Base-by-base conservation (phyloP, 768 basidiomycete species). In the Phlebiopsis flavidoalba region DNA sequence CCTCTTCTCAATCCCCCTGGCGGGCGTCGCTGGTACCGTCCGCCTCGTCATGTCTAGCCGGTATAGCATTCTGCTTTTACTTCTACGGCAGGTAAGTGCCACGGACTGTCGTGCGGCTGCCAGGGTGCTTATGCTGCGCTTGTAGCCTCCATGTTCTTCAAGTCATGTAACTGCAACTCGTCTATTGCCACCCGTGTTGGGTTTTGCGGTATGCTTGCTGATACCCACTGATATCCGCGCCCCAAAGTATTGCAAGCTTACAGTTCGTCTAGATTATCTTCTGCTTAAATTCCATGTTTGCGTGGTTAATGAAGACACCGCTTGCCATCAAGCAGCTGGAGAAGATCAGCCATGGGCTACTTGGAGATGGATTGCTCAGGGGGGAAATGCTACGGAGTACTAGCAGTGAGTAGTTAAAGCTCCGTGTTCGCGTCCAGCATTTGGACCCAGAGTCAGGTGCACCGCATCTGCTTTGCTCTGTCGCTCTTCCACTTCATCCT, bases 111-210 rank as follows among this genome's bases (percentile, higher is more conserved):
- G 8, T 46, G 17, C 11, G 14, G 37, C 17, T 49, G 26, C 15
- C 40, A 43, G n/a, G n/a, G 49, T 50, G 45, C 37, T 46, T 11
- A 19, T 36, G 10, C 48, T n/a, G 60, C 50, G 46, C 36, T 35
- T 37, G 67, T 75, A 87, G 95, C 95, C 3, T 94, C 92, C 37
- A 94, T 96, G 84, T 93, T 97, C 77, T 95, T 88, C 83, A 98
- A 97, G 79, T 94, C 91, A 35, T 99, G 96, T 75, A 98, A 98
- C 72, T 99, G 97, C 77, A 98, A 98, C 72, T 96, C 94, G 8
- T 96, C 94, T 0, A 98, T 99, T 66, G 97, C 97, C 0, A 98
- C 95, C 48, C 88, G 95, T 69, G 88, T 98, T 60, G 95, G 95
- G 36, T 97, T n/a, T 95, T 74, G 94, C 93, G 15, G 94, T 93